These are phyloP conservation scores for Astrephomene gubernaculifera DNA, from an alignment of 139 green algal species.

Conservation along the genomic window DNA sequence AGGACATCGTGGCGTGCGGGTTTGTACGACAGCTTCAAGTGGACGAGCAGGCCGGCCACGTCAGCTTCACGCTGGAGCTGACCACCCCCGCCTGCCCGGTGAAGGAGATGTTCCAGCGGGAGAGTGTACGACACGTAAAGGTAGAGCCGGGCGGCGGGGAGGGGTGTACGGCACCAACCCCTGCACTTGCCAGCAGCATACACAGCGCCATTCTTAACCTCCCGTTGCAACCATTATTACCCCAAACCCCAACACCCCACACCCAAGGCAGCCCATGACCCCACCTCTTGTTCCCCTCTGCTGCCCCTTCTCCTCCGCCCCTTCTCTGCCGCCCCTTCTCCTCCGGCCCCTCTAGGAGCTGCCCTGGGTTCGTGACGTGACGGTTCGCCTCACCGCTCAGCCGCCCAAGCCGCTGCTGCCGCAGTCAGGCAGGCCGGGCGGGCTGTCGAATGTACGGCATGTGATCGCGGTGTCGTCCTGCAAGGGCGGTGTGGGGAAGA, in stretches of 20 bases:
- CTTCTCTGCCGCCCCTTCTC: too few species aligned
- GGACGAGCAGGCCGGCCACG: slow-evolving; percentile 56
- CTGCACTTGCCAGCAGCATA: too few species aligned
- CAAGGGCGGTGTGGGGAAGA: slow-evolving; percentile 98
- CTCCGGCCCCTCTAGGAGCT: slow-evolving; percentile 58
- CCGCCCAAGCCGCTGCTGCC: slow-evolving; percentile 75
- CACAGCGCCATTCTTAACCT: too few species aligned
- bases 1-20: slow-evolving; percentile 96
- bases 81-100: slow-evolving; percentile 98
- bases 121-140: slow-evolving; percentile 68
- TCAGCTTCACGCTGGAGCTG: slow-evolving; percentile 92
- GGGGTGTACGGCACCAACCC: too few species aligned
- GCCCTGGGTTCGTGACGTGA: slow-evolving; percentile 71
- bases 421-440: slow-evolving; percentile 75
- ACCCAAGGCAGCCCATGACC: too few species aligned
- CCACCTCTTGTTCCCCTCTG: too few species aligned
- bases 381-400: slow-evolving; percentile 89
- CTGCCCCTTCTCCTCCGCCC: too few species aligned
- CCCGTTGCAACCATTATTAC: too few species aligned
- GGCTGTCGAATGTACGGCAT: slow-evolving; percentile 85
- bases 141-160: too few species aligned
- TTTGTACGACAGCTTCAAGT: slow-evolving; percentile 94
- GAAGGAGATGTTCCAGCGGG: slow-evolving; percentile 94
- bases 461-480: slow-evolving; percentile 95
- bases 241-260: too few species aligned